Percentiles rank a stretch among this genome's conserved stretches.
These are phyloP conservation scores for Gaertneriomyces sp. DNA, from an alignment of 192 early-diverging fungal species.

Conservation along the genomic window DNA sequence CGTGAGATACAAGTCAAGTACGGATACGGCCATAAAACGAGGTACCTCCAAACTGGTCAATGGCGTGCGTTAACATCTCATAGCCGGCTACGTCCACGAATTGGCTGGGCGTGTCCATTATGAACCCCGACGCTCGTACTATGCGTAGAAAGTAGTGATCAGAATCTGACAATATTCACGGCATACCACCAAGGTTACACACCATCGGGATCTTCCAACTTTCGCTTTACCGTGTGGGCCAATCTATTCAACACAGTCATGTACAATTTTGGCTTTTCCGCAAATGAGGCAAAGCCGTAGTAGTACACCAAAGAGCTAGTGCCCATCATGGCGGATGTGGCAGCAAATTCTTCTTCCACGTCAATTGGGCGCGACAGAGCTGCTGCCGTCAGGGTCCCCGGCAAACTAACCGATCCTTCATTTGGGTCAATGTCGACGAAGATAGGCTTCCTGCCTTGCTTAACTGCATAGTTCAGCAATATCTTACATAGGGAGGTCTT, in stretches of 20 bases:
- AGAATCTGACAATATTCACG: neutral
- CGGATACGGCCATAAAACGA: neutral
- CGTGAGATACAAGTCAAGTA: too few species aligned
- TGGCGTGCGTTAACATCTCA: conserved; percentile 68
- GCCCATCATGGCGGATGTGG: conserved; percentile 62
- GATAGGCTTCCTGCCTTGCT: conserved; percentile 68
- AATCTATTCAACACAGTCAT: conserved; percentile 60
- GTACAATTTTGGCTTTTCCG: conserved; percentile 80
- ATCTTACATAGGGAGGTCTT: conserved; percentile 86
- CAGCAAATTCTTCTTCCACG: conserved; percentile 76
- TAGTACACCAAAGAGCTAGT: conserved; percentile 84
- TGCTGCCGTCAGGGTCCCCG: conserved; percentile 78
- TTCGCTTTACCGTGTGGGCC: conserved; percentile 58
- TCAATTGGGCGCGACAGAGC: conserved; percentile 75
- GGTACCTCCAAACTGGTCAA: conserved; percentile 65
- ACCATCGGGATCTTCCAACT: conserved; percentile 43
- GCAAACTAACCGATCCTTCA: conserved; percentile 83
- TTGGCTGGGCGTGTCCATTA: conserved; percentile 85
- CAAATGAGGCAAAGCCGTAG: conserved; percentile 75
- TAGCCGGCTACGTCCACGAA: conserved; percentile 73
- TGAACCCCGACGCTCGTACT: conserved; percentile 68
- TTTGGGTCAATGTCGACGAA: conserved; percentile 84
- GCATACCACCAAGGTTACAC: neutral
- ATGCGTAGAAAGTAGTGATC: neutral
- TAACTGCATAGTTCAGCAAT: conserved; percentile 81